Base-by-base conservation (phyloP, 108 stramenopile genomes). In the Conticribra guillardii region DNA sequence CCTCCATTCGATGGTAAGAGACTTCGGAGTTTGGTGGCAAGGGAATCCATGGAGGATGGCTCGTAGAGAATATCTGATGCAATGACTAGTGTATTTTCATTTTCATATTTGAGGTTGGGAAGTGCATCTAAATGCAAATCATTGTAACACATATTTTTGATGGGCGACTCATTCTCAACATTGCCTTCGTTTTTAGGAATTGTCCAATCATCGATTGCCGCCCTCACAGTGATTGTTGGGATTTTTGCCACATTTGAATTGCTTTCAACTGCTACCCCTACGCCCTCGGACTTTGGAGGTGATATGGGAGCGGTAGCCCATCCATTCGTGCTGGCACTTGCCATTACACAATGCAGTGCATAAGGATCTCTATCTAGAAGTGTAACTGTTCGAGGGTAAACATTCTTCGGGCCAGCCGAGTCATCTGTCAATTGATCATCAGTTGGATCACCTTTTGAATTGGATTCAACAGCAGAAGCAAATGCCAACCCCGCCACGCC, bases 301-400 rank as follows among this genome's bases (percentile, higher is more conserved):
- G n/a, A n/a, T n/a, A 77, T 62, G 24, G 76, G 69, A 52, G 46
- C 73, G 0, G 46, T 79, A 1, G 60, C 49, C n/a, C 74, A 22
- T 0, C 58, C 31, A 52, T 84, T 79, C 29, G 61, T 49, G 0
- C 73, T 60, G 1, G 84, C 84, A 49, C 76, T 79, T 2, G 84
- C 48, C 72, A 84, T 66, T 8, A 57, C 84, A 49, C 84, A 84
- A 27, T 84, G 84, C 45, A 84, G 34, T 1, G 84, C 84, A 57
- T 71, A 79, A 5, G 76, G 81, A 45, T 84, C 84, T 54, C 81
- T 33, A 60, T 84, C 81, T 0, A 81, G 54, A 53, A 84, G 70
- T 17, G 76, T 78, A 9, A 78, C 58, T 33, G 76, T 78, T 65
- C 69, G 51, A 34, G 27, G 45, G 49, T 22, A 45, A 31, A 30